Percentiles rank a stretch among this genome's conserved stretches.
Evolutionary conservation across 1,284 basidiomycete species (phyloP).

Genomic region (Rhodotorula sp.): DNA sequence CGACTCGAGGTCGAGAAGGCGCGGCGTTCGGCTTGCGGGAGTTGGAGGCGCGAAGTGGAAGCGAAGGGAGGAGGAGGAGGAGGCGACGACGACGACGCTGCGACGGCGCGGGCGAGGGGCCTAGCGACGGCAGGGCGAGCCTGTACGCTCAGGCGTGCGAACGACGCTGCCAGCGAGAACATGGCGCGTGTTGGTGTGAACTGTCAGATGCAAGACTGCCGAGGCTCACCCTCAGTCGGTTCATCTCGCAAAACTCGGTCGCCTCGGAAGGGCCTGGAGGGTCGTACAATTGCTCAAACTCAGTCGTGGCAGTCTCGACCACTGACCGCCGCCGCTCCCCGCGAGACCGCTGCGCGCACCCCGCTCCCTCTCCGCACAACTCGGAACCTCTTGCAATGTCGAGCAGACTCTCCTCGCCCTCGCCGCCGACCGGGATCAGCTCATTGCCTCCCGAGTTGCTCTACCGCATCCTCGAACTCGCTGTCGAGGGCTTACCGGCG

Average conservation of each 20-base stretch:
- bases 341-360: too few relatives aligned
- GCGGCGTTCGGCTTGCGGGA: neutral
- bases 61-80: constrained; percentile 12
- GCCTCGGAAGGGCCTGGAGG: too few relatives aligned
- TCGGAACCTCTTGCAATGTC: neutral
- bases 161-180: neutral
- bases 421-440: neutral
- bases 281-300: too few relatives aligned
- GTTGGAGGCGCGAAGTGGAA: constrained; percentile 20
- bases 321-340: too few relatives aligned
- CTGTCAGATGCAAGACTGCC: too few relatives aligned
- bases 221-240: too few relatives aligned
- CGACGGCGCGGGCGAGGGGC: neutral
- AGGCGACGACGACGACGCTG: neutral
- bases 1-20: constrained; percentile 39
- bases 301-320: too few relatives aligned
- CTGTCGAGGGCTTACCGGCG: constrained; percentile 19
- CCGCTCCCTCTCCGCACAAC: too few relatives aligned
- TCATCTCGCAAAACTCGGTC: too few relatives aligned
- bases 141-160: neutral
- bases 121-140: neutral
- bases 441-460: constrained; percentile 20
- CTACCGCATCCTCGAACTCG: constrained; percentile 11
- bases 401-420: neutral
- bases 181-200: neutral